Conservation (phyloP, 257 asterid species). For the Solanum clarkiae region DNA sequence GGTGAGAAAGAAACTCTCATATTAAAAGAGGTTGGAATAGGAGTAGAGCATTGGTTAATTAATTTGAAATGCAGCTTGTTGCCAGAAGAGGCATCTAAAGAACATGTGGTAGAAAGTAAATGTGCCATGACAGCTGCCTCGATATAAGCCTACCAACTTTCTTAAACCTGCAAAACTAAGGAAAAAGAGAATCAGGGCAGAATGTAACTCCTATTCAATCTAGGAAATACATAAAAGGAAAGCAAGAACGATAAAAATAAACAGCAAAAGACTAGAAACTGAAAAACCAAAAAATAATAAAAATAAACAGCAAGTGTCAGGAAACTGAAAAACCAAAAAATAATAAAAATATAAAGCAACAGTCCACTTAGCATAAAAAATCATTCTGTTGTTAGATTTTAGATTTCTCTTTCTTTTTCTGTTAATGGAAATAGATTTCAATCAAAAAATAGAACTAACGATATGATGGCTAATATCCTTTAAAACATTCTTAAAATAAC, state of each 20-base stretch:
- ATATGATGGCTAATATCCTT: not conserved
- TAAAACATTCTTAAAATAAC: not conserved
- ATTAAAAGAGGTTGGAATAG: conserved; percentile 21
- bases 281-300: not conserved
- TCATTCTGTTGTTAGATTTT: not conserved
- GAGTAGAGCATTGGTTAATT: conserved; percentile 10
- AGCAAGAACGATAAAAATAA: not conserved
- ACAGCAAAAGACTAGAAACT: not conserved
- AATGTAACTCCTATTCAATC: not conserved
- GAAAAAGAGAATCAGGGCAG: not conserved
- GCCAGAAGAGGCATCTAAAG: conserved; percentile 26
- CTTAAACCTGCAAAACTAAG: conserved; percentile 21
- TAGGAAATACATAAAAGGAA: not conserved
- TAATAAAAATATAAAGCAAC: not conserved
- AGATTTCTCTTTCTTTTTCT: not conserved
- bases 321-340: not conserved
- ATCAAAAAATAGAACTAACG: not conserved
- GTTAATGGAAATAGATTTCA: not conserved
- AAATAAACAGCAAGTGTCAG: not conserved
- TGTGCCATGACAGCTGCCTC: conserved; percentile 44
- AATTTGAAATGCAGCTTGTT: conserved; percentile 17
- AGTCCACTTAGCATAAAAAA: not conserved
- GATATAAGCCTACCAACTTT: not conserved
- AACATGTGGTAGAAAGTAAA: conserved; percentile 47
- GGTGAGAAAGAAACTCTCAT: conserved; percentile 13